A percentile compares a stretch with the other conserved stretches of the same genome.
phyloP scores from a whole-genome alignment of 1,284 basidiomycete species.

The Athelia psychrophila region DNA sequence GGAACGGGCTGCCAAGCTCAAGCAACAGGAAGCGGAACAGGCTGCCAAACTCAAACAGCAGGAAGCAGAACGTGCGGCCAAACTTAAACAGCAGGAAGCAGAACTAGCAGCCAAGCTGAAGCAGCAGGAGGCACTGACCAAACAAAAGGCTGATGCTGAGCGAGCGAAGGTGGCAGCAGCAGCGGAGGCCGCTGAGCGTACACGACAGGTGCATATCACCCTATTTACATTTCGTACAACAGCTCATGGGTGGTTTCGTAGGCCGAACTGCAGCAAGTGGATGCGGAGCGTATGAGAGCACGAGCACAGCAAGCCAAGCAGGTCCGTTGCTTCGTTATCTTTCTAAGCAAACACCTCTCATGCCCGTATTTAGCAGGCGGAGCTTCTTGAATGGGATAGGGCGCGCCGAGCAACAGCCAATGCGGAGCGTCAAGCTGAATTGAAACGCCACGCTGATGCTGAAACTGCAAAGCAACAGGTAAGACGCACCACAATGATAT shows the following conservation, averaged over 20 bases:
- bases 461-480: conserved; percentile 18
- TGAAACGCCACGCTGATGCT: conserved; percentile 13
- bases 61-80: neutral
- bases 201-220: neutral
- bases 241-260: neutral
- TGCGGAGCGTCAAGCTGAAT: too few species aligned
- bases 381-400: too few species aligned
- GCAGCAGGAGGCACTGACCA: conserved; percentile 4
- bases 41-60: neutral
- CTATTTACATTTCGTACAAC: neutral
- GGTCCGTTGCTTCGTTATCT: too few species aligned
- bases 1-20: conserved; percentile 5
- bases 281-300: too few species aligned
- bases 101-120: conserved; percentile 1
- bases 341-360: too few species aligned
- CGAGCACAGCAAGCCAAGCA: too few species aligned
- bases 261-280: neutral
- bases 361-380: too few species aligned
- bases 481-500: neutral
- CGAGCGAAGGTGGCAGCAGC: too few species aligned
- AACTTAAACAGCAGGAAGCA: neutral
- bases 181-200: neutral
- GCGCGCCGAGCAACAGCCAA: too few species aligned
- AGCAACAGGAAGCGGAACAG: conserved; percentile 14
- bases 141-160: too few species aligned